Conservation (phyloP, 805 yeast species). For the Yamadazyma endophytica region DNA sequence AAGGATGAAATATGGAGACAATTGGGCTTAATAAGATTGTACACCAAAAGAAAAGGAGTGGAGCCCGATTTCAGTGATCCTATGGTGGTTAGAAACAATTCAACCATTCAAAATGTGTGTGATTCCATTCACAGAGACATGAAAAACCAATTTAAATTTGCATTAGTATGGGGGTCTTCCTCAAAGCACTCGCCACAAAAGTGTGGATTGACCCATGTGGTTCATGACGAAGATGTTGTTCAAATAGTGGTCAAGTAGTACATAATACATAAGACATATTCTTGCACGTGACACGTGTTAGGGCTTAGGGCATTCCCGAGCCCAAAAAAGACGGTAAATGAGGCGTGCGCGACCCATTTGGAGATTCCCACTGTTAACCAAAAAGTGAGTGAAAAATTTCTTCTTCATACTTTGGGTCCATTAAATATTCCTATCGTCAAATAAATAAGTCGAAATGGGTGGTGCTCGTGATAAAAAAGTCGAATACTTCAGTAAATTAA, state of each 20-base stretch:
- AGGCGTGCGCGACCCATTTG: too few relatives aligned
- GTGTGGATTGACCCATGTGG: slow-evolving; percentile 80
- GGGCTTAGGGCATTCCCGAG: too few relatives aligned
- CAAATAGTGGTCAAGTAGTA: slow-evolving; percentile 76
- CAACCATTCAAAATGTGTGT: slow-evolving; percentile 83
- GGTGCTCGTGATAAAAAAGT: slow-evolving; percentile 97
- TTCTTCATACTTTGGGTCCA: slow-evolving; percentile 38
- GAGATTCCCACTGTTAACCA: too few relatives aligned
- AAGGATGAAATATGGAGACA: slow-evolving; percentile 93
- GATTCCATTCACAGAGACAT: slow-evolving; percentile 90
- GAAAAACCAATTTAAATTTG: slow-evolving; percentile 88
- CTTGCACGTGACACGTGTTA: slow-evolving; percentile 6
- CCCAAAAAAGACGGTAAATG: too few relatives aligned
- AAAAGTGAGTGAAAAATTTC: too few relatives aligned
- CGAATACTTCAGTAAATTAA: slow-evolving; percentile 93
- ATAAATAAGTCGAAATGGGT: slow-evolving; percentile 92
- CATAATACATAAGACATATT: not conserved
- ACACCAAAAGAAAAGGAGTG: slow-evolving; percentile 83
- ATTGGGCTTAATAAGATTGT: slow-evolving; percentile 71
- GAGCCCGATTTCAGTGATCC: slow-evolving; percentile 84
- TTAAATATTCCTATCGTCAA: slow-evolving; percentile 90
- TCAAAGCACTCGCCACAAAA: slow-evolving; percentile 96
- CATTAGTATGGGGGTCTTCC: slow-evolving; percentile 93
- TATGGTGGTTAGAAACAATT: slow-evolving; percentile 77
- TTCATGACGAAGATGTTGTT: slow-evolving; percentile 93